Evolutionary conservation across 305 asterid genomes (phyloP).

Genomic region (Solanum hybrid): DNA sequence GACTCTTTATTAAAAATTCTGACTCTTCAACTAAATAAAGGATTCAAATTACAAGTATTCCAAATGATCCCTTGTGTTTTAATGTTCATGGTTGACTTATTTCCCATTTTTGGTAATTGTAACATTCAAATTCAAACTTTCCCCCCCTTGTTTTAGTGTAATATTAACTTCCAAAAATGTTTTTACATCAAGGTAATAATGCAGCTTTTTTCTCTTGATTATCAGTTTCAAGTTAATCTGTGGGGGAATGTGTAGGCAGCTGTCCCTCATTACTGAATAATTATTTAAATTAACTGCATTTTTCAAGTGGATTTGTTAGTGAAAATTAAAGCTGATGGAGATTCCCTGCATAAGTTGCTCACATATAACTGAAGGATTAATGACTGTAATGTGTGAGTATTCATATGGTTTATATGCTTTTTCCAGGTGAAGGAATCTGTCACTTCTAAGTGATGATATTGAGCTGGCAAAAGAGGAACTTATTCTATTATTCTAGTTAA

Average conservation of each 20-base stretch:
- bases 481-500: conserved; percentile 27
- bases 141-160: not conserved
- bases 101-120: not conserved
- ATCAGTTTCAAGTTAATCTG: not conserved
- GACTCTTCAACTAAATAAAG: not conserved
- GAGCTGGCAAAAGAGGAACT: conserved; percentile 77
- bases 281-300: not conserved
- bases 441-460: conserved; percentile 47
- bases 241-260: conserved; percentile 5
- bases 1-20: not conserved
- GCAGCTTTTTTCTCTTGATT: not conserved
- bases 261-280: conserved; percentile 8
- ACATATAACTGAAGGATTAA: conserved; percentile 7
- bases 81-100: not conserved
- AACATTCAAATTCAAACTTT: not conserved
- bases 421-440: conserved; percentile 41
- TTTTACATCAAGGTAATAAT: not conserved
- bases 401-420: not conserved
- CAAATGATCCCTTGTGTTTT: not conserved
- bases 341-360: conserved; percentile 12
- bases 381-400: conserved; percentile 8
- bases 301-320: conserved; percentile 6
- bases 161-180: not conserved
- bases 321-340: conserved; percentile 1
- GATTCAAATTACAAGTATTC: not conserved